Base-by-base conservation (phyloP, 139 green algal species). In the Spirogloea muscicola region DNA sequence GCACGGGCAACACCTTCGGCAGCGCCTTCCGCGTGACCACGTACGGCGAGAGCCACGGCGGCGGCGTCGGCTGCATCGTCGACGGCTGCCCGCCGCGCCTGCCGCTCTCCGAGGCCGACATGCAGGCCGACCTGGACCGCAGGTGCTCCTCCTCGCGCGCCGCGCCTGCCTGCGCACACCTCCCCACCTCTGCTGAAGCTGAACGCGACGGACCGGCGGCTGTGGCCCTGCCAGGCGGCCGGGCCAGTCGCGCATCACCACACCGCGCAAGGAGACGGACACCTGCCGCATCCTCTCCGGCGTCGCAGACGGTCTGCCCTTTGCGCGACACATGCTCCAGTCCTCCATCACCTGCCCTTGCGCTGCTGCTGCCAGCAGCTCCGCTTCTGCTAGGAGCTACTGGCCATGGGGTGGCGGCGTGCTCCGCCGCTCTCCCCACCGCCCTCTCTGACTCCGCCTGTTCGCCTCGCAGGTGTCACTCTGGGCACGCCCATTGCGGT, bases 181-280 rank as follows among this genome's bases (percentile, higher is more conserved):
- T n/a, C n/a, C n/a, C n/a, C n/a, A n/a, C n/a, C n/a, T n/a, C n/a
- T n/a, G n/a, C n/a, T n/a, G n/a, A n/a, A n/a, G n/a, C n/a, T n/a
- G n/a, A n/a, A n/a, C n/a, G n/a, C n/a, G n/a, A n/a, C n/a, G n/a
- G n/a, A n/a, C n/a, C n/a, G n/a, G n/a, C n/a, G n/a, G n/a, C n/a
- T n/a, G n/a, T n/a, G n/a, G n/a, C n/a, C n/a, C n/a, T n/a, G 27
- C 7, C 52, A 83, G 71, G 48, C 68, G 36, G 40, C 94, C 94
- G 2, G 94, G 94, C 5, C 94, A 99, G 87, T 94, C 85, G 85
- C 86, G 91, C 49, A 97, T 99, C 87, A 97, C 93, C 2, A 99
- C 94, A 1, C 94, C 94, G 13, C 81, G 94, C 10, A 95, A 96
- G 66, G 94, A 99, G 85, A 88, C 89, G 25, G 94, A 98, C 75